phyloP scores from a whole-genome alignment of 2,329 filamentous ascomycete genomes.

The Botrytis elliptica region DNA sequence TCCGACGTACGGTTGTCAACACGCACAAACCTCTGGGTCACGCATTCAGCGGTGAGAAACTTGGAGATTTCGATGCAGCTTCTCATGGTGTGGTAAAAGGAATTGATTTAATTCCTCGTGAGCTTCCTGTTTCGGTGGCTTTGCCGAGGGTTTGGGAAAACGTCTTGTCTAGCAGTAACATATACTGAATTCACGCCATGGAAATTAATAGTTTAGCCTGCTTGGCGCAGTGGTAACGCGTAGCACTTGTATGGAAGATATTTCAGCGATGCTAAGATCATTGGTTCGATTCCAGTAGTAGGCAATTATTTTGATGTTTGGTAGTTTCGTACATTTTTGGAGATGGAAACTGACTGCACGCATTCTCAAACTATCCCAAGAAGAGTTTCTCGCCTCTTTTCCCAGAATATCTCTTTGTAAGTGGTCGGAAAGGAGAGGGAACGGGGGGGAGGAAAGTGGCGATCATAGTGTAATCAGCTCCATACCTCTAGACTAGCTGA shows the following conservation, averaged over 20 bases:
- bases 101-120: no score
- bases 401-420: accelerated
- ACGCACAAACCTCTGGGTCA: neutral
- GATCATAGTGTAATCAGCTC: neutral
- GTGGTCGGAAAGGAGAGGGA: neutral
- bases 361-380: neutral
- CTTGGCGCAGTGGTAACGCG: constrained; percentile 16
- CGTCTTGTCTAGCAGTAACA: neutral
- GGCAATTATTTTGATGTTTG: neutral
- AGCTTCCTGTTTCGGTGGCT: no score
- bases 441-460: neutral
- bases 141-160: neutral
- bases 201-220: neutral
- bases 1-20: neutral
- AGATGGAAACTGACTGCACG: no score
- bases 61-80: neutral
- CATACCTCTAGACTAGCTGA: neutral
- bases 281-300: constrained; percentile 17
- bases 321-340: neutral
- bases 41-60: neutral
- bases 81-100: neutral
- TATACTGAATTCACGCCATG: neutral
- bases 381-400: accelerated
- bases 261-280: constrained; percentile 7
- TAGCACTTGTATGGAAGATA: neutral